Evolutionary conservation across 805 yeast genomes (phyloP), one percentile per base, ranked within the genome.

Genomic region (Saitoella complicata): DNA sequence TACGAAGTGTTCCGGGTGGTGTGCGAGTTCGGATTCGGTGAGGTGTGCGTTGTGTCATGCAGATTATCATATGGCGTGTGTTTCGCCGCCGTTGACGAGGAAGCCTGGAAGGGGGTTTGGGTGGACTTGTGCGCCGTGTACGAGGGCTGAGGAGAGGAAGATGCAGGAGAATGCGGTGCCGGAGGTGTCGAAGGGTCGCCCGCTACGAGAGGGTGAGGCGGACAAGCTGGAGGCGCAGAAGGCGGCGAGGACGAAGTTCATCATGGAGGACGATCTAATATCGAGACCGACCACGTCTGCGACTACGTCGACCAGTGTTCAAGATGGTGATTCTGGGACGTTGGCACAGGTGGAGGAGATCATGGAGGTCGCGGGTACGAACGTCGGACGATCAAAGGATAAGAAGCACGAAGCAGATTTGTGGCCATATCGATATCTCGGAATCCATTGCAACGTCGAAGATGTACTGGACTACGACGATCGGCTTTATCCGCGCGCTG

Each of bases 61-160:
- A 11, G 67, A 67, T 47, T 84, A 76, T 52, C 97, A 87, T 62
- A 73, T 86, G 74, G 66, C 75, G 35, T 87, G 97, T 55, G 70
- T 86, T 41, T 83, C 80, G 48, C 95, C 95, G 1, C 95, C 95
- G 1, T 61, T 85, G 37, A 58, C 72, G 43, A 73, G 73, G 50
- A 82, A 82, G 55, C 95, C 95, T 1, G 77, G 82, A 39, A 65
- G 93, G 46, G 95, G 94, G 1, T 81, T 84, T 57, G 82, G 85
- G 6, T 87, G 95, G 95, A 72, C 84, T 30, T 86, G 96, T 65
- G 87, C 83, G 31, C 58, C 65, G 5, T 86, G 96, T 63, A 69
- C 78, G n/a, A 72, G 74, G 51, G 69, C 65, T 32, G 70, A 72
- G 43, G 80, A 76, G 48, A 58, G 61, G n/a, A 63, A 63, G 48